A percentile compares a stretch with the other conserved stretches of the same genome.
phyloP scores from a whole-genome alignment of 805 yeast genomes.

The Yamadazyma olivae region DNA sequence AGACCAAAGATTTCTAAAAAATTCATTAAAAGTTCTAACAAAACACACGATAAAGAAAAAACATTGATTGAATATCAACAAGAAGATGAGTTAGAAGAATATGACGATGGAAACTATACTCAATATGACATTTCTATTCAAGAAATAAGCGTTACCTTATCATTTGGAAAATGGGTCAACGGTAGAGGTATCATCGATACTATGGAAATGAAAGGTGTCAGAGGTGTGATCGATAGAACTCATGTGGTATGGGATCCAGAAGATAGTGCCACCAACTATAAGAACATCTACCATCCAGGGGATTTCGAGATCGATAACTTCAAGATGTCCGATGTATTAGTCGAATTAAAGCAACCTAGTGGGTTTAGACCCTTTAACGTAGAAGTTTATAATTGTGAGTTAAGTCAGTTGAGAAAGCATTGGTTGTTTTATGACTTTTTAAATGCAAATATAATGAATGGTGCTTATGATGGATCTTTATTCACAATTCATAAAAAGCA shows the following conservation, averaged over 20 bases:
- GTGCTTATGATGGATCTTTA: conserved; percentile 88
- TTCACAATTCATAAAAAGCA: conserved; percentile 87
- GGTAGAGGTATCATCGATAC: conserved; percentile 84
- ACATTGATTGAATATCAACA: neutral
- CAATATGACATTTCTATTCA: conserved; percentile 92
- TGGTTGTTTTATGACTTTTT: conserved; percentile 90
- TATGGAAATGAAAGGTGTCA: conserved; percentile 72
- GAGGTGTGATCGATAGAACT: conserved; percentile 92
- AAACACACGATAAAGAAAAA: neutral
- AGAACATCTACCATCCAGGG: conserved; percentile 72
- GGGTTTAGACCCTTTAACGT: conserved; percentile 82
- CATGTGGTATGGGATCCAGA: conserved; percentile 80
- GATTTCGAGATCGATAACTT: conserved; percentile 90
- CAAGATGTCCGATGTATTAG: conserved; percentile 78
- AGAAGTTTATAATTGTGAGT: conserved; percentile 81
- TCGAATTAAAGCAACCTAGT: conserved; percentile 78
- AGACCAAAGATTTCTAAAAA: conserved; percentile 61
- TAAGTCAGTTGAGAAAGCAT: conserved; percentile 78
- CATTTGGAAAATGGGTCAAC: conserved; percentile 82
- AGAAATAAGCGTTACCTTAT: conserved; percentile 73
- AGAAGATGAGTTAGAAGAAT: conserved; percentile 40
- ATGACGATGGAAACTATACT: conserved; percentile 92
- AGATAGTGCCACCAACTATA: conserved; percentile 80
- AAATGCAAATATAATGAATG: conserved; percentile 81
- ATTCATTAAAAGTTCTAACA: conserved; percentile 61